phyloP scores from a whole-genome alignment of 2,329 filamentous ascomycete species.

The Dactylellina sp. region DNA sequence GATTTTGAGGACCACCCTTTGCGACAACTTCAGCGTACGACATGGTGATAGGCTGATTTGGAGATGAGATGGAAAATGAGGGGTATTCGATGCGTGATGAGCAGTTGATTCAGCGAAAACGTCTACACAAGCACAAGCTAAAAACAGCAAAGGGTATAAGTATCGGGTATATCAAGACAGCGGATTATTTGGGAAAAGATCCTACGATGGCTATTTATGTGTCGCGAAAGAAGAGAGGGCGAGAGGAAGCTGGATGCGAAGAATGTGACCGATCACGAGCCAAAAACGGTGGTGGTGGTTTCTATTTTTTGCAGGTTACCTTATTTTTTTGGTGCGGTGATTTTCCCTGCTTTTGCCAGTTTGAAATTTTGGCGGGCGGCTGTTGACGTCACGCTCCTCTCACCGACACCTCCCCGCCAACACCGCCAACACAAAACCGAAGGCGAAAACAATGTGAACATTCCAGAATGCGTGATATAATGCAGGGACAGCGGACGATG shows the following conservation, averaged over 20 bases:
- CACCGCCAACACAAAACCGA: slow-evolving; percentile 42
- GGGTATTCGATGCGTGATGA: slow-evolving; percentile 7
- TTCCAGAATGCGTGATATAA: background rate
- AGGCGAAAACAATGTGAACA: no score
- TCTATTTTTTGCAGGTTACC: background rate
- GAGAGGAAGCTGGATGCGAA: slow-evolving; percentile 3
- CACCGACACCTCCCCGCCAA: slow-evolving; percentile 30
- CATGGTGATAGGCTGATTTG: slow-evolving; percentile 11
- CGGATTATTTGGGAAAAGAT: no score
- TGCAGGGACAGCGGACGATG: slow-evolving; percentile 1
- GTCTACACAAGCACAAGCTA: background rate
- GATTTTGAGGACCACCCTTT: slow-evolving; percentile 50
- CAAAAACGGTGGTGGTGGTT: background rate
- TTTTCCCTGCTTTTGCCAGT: slow-evolving; percentile 35
- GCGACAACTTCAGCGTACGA: slow-evolving; percentile 48
- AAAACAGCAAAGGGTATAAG: background rate
- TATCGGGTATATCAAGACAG: background rate
- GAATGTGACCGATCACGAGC: slow-evolving; percentile 34
- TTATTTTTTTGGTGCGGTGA: slow-evolving; percentile 16
- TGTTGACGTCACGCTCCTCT: slow-evolving; percentile 31
- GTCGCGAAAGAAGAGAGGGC: slow-evolving; percentile 9
- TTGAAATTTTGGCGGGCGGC: slow-evolving; percentile 33
- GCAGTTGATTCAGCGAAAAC: background rate
- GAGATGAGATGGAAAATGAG: slow-evolving; percentile 14
- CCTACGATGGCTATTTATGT: slow-evolving; percentile 3